Conservation (phyloP, 768 basidiomycete species). For the Chlorophyllum brunneum region DNA sequence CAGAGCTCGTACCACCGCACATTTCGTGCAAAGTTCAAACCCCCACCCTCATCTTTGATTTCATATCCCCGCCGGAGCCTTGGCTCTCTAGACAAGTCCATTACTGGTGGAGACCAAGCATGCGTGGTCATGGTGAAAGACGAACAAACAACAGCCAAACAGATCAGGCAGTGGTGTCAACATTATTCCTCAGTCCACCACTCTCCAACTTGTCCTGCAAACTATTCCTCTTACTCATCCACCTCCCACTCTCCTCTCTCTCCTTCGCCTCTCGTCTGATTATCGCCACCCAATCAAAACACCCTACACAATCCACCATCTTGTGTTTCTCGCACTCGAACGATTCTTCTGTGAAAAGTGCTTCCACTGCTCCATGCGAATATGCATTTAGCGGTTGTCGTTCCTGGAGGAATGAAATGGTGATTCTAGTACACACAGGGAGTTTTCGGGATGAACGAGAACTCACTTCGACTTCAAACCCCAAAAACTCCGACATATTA, state of each 20-base stretch:
- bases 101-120: conserved; percentile 28
- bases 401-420: conserved; percentile 3
- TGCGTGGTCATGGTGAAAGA: background rate
- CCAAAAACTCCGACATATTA: conserved; percentile 16
- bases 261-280: conserved; percentile 24
- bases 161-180: background rate
- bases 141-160: background rate
- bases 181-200: background rate
- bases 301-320: conserved; percentile 25
- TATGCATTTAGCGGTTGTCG: conserved; percentile 15
- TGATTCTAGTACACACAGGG: background rate
- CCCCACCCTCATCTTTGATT: background rate
- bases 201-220: conserved; percentile 8
- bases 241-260: conserved; percentile 20
- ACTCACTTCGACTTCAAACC: conserved; percentile 16
- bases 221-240: conserved; percentile 20
- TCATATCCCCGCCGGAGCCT: background rate
- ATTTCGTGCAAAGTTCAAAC: background rate
- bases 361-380: conserved; percentile 10
- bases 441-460: background rate
- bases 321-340: conserved; percentile 27
- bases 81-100: conserved; percentile 18
- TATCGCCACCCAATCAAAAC: conserved; percentile 32
- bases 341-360: conserved; percentile 10
- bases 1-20: conserved; percentile 1